Conservation (phyloP, 768 basidiomycete species). For the Lentinus brumalis region DNA sequence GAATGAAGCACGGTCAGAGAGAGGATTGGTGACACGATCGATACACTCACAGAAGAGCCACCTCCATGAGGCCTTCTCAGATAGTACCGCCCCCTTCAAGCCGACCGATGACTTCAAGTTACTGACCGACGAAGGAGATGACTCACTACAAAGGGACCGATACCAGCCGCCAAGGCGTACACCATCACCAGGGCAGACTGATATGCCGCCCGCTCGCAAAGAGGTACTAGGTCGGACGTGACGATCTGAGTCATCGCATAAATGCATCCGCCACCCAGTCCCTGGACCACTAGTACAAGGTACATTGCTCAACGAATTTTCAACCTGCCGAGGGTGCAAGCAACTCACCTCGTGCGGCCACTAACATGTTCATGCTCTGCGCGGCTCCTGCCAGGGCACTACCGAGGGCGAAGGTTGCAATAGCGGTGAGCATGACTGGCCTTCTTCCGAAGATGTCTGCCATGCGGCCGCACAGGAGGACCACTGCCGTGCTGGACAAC, state of each 20-base stretch:
- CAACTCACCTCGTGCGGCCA: slow-evolving; percentile 39
- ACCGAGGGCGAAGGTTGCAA: slow-evolving; percentile 43
- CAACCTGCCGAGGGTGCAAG: neutral
- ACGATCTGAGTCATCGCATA: slow-evolving; percentile 34
- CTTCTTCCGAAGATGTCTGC: slow-evolving; percentile 43
- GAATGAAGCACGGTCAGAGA: neutral
- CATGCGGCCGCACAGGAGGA: slow-evolving; percentile 42
- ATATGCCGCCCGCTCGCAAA: slow-evolving; percentile 38
- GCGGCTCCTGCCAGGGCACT: slow-evolving; percentile 46
- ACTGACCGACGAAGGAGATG: neutral
- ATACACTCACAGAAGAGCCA: slow-evolving; percentile 22
- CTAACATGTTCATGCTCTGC: slow-evolving; percentile 42
- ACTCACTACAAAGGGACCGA: slow-evolving; percentile 31
- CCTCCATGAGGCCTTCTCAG: slow-evolving; percentile 21
- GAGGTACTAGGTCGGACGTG: slow-evolving; percentile 40
- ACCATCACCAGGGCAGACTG: slow-evolving; percentile 28
- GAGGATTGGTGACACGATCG: neutral
- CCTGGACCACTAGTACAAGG: slow-evolving; percentile 33
- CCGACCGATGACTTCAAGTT: neutral
- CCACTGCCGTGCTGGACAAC: slow-evolving; percentile 41
- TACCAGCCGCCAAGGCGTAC: slow-evolving; percentile 25
- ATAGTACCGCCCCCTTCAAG: slow-evolving; percentile 26
- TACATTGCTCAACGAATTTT: neutral
- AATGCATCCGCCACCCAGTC: slow-evolving; percentile 35
- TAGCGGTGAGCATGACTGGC: slow-evolving; percentile 32